Evolutionary conservation across 2,329 filamentous ascomycete species (phyloP).

Genomic region (Colletotrichum horii): DNA sequence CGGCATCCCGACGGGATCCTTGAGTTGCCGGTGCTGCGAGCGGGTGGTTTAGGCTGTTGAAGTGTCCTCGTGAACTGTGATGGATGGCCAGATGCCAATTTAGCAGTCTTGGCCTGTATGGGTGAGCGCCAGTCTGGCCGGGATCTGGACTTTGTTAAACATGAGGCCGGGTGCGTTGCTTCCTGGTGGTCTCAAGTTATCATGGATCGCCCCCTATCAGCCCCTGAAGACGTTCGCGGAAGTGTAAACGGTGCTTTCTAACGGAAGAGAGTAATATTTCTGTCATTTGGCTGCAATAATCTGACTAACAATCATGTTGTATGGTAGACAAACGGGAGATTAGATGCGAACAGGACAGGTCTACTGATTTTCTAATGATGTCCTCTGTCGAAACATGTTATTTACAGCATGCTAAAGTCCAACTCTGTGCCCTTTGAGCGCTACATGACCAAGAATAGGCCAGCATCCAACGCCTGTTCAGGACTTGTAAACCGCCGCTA

Average conservation of each 20-base stretch:
- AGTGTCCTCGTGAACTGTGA: background rate
- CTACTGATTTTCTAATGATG: background rate
- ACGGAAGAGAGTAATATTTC: background rate
- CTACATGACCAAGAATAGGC: background rate
- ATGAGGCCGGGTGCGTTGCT: background rate
- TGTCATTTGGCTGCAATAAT: background rate
- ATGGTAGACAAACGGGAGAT: fast-evolving
- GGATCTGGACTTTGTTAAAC: background rate
- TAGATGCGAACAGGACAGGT: background rate
- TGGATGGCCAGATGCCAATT: background rate
- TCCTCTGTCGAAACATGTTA: background rate
- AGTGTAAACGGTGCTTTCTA: background rate
- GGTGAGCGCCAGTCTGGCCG: background rate
- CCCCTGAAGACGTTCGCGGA: background rate
- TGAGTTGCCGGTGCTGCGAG: background rate
- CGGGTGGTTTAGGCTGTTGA: background rate
- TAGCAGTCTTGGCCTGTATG: background rate
- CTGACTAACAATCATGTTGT: background rate
- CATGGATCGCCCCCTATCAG: background rate
- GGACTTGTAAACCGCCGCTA: background rate
- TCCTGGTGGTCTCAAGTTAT: background rate
- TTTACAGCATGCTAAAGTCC: background rate
- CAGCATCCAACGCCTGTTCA: background rate
- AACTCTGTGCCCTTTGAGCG: background rate
- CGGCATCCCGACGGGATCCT: background rate